Evolutionary conservation across 2,329 filamentous ascomycete genomes (phyloP).

Genomic region (Huntiella savannae): DNA sequence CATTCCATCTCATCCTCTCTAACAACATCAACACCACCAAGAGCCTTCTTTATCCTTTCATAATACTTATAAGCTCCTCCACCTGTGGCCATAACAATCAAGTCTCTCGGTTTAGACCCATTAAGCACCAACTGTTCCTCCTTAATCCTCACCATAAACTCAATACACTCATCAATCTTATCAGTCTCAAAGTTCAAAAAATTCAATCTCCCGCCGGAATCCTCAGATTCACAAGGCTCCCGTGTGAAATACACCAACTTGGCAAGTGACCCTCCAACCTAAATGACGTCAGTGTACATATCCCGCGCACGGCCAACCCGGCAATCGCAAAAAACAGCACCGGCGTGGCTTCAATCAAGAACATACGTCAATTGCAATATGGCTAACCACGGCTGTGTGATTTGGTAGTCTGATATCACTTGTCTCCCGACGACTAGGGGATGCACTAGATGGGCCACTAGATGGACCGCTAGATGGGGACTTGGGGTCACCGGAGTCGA

Average conservation of each 20-base stretch:
- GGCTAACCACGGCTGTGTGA: slow-evolving; percentile 85
- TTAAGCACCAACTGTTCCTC: slow-evolving; percentile 61
- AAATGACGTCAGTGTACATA: slow-evolving; percentile 11
- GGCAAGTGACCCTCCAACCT: slow-evolving; percentile 90
- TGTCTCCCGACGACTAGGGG: slow-evolving; percentile 41
- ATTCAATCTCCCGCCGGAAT: slow-evolving; percentile 76
- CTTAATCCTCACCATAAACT: slow-evolving; percentile 75
- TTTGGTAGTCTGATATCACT: slow-evolving; percentile 93
- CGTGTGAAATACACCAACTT: slow-evolving; percentile 96
- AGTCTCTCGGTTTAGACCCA: slow-evolving; percentile 47
- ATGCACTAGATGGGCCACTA: slow-evolving; percentile 16
- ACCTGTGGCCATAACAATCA: slow-evolving; percentile 90
- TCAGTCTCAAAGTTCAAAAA: slow-evolving; percentile 96
- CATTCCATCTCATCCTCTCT: slow-evolving; percentile 98
- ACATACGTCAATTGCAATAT: slow-evolving; percentile 87
- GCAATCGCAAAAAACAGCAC: slow-evolving; percentile 7
- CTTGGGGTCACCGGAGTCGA: slow-evolving; percentile 50
- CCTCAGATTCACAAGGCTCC: slow-evolving; percentile 51
- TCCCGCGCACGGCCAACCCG: slow-evolving; percentile 5
- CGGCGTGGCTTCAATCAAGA: slow-evolving; percentile 8
- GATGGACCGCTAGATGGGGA: slow-evolving; percentile 30
- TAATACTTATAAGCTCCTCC: slow-evolving; percentile 96
- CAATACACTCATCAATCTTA: slow-evolving; percentile 78
- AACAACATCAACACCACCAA: slow-evolving; percentile 64
- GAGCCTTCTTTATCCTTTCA: slow-evolving; percentile 63